Base-by-base conservation (phyloP, 495 filamentous ascomycete genomes). In the Pyrenopolyporus hunteri region DNA sequence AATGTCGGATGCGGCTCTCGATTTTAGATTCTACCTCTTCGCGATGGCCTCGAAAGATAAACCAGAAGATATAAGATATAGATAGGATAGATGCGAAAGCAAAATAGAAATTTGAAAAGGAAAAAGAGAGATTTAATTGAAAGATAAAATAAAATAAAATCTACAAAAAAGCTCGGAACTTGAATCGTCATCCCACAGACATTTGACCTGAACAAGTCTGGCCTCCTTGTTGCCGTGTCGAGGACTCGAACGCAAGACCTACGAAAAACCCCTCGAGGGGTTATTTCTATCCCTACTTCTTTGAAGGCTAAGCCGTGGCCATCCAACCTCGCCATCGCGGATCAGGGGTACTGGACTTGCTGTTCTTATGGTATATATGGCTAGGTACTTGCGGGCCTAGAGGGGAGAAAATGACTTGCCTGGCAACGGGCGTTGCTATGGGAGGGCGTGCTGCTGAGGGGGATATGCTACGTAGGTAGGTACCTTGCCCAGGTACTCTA, bases 221-320 rank as follows among this genome's bases (percentile, higher is more conserved):
- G 4, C 37, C 37, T 42, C 10, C 37, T 23, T 42, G 19, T 20
- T 11, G 37, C 37, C 37, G 9, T 42, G 19, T 20, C 2, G 14
- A 22, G 10, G 37, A 42, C 20, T 23, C 37, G 37, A 42, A 42
- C 37, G 17, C 19, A 9, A 42, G 19, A 14, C 17, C 9, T 42
- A 42, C 37, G 37, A 42, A 42, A 42, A 42, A 42, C 36, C 4
- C 37, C 37, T 23, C 37, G 37, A 23, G 37, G 37, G 13, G 8
- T 42, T 42, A 23, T 42, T 42, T 42, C 37, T 23, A 22, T 42
- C 17, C 17, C 37, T 42, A 42, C 37, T n/a, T 42, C 19, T 20
- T 9, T 11, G 23, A 42, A 17, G n/a, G 6, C 37, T 42, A 8
- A 11, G 37, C 37, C 37, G 23, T 6, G 19, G 37, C 37, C 37